phyloP scores from a whole-genome alignment of 257 asterid genomes.

The Mentha longifolia region DNA sequence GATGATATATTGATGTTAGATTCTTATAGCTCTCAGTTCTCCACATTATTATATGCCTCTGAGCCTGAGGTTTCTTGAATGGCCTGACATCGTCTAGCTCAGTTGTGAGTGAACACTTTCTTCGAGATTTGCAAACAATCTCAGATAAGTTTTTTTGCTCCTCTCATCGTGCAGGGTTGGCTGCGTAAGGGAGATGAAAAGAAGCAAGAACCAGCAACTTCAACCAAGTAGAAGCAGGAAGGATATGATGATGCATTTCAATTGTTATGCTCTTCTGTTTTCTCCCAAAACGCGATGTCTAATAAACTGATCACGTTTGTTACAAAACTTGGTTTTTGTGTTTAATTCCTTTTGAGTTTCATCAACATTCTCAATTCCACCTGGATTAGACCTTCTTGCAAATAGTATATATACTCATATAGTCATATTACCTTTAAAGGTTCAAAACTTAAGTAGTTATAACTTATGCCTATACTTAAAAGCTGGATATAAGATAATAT shows the following conservation, averaged over 20 bases:
- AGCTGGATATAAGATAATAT: too few species aligned
- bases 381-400: neutral
- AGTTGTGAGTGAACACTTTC: neutral
- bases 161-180: conserved; percentile 48
- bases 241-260: neutral
- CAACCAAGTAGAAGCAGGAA: conserved; percentile 45
- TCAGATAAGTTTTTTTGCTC: conserved; percentile 7
- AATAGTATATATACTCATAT: too few species aligned
- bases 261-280: conserved; percentile 2
- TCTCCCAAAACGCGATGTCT: conserved; percentile 25
- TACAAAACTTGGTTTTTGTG: neutral
- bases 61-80: neutral
- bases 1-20: neutral
- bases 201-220: conserved; percentile 48
- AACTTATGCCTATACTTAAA: too few species aligned
- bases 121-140: neutral
- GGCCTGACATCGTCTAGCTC: neutral
- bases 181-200: conserved; percentile 45
- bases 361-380: conserved; percentile 4
- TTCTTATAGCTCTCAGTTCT: neutral
- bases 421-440: neutral
- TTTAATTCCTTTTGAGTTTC: neutral
- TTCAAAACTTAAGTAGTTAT: neutral
- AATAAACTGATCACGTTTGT: conserved; percentile 32
- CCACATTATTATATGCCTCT: neutral